phyloP scores from a whole-genome alignment of 208 protist species.

The Trichomonas tenax region DNA sequence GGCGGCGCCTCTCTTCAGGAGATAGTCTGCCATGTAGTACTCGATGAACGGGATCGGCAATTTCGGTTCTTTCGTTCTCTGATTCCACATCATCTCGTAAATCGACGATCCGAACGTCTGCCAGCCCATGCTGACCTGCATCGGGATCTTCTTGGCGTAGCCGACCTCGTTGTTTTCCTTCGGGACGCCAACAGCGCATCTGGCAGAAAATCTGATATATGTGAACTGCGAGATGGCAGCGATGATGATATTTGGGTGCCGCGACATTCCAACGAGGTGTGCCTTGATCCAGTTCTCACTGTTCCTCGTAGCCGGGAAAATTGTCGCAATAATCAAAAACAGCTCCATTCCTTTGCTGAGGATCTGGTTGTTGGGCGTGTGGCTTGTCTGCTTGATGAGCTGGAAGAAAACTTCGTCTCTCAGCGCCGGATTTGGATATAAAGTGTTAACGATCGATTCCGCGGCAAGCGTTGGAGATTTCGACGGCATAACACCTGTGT shows the following conservation, averaged over 20 bases:
- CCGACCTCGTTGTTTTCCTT: neutral
- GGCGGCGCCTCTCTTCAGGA: neutral
- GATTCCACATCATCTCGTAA: neutral
- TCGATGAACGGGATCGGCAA: neutral
- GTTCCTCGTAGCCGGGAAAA: neutral
- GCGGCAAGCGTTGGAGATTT: neutral
- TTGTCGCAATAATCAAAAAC: neutral
- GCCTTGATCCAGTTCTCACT: neutral
- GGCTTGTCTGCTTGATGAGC: neutral
- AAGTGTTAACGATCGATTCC: neutral
- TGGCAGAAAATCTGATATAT: neutral
- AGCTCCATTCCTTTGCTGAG: neutral
- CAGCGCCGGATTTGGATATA: neutral
- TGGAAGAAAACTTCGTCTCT: neutral
- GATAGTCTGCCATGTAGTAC: neutral
- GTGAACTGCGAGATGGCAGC: neutral
- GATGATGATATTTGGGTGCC: no score
- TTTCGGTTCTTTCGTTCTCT: neutral
- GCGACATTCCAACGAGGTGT: neutral
- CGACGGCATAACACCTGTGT: neutral
- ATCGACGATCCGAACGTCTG: neutral
- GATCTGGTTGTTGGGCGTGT: neutral
- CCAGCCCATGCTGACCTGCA: neutral
- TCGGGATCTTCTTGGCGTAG: neutral
- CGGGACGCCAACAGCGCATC: neutral